These are phyloP conservation scores for Malus sieversii DNA, from an alignment of 306 rosid species.

Conservation along the genomic window DNA sequence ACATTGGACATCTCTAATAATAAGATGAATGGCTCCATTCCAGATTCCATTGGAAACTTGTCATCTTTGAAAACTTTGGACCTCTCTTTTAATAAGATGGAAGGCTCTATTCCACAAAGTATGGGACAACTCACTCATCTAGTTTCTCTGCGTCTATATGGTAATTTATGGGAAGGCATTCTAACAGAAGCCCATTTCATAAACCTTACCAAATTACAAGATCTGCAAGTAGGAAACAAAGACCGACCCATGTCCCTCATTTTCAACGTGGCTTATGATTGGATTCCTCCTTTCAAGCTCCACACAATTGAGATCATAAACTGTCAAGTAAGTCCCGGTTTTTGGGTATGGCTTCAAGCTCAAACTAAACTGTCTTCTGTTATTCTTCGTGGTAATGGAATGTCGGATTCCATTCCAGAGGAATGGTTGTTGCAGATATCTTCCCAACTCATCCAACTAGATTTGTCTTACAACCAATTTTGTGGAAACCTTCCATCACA, in stretches of 20 bases:
- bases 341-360: neutral
- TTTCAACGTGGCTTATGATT: neutral
- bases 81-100: too few species aligned
- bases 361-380: neutral
- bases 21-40: slow-evolving; percentile 8
- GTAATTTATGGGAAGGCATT: neutral
- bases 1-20: too few species aligned
- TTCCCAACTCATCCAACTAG: fast-evolving
- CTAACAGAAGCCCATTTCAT: slow-evolving; percentile 25
- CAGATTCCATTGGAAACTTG: too few species aligned
- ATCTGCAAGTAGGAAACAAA: too few species aligned
- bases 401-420: neutral
- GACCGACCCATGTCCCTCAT: neutral
- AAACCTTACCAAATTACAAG: neutral
- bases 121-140: slow-evolving; percentile 31
- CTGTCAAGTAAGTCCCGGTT: neutral
- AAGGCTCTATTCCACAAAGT: neutral
- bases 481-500: neutral
- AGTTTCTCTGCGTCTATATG: neutral
- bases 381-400: neutral
- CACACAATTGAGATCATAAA: fast-evolving
- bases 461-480: neutral
- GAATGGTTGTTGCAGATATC: neutral
- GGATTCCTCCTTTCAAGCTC: neutral
- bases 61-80: too few species aligned